Conservation (phyloP, 2,329 filamentous ascomycete species). For the Ophiostoma sp. region DNA sequence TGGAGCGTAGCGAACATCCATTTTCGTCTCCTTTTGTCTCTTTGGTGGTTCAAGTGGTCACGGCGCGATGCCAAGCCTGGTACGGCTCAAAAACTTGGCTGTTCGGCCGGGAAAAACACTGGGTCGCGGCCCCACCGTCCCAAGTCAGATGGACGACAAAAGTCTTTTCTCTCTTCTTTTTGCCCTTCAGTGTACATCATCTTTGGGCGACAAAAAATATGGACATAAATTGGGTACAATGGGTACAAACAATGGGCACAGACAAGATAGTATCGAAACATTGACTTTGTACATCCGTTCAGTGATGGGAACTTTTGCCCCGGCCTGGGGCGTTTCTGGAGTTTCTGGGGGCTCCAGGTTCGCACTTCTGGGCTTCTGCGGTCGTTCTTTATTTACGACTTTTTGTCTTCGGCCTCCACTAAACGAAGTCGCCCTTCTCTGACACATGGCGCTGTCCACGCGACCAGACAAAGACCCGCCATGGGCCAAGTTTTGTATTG, state of each 20-base stretch:
- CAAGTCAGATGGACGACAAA: neutral
- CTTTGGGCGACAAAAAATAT: neutral
- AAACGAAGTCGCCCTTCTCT: neutral
- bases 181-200: too few species aligned
- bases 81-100: slow-evolving; percentile 8
- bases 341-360: neutral
- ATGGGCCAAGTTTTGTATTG: too few species aligned
- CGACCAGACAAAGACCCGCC: neutral
- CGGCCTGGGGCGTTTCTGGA: neutral
- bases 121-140: neutral
- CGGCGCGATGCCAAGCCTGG: neutral
- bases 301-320: neutral
- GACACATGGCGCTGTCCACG: slow-evolving; percentile 9
- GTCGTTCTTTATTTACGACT: neutral
- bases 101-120: slow-evolving; percentile 10
- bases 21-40: neutral
- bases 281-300: neutral
- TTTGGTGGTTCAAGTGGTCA: neutral
- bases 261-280: too few species aligned
- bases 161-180: too few species aligned
- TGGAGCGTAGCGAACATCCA: too few species aligned
- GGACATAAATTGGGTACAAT: neutral
- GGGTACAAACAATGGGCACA: neutral
- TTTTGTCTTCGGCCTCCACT: neutral
- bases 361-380: neutral